Base-by-base conservation (phyloP, 192 early-diverging fungal genomes). In the Coemansia sp. region DNA sequence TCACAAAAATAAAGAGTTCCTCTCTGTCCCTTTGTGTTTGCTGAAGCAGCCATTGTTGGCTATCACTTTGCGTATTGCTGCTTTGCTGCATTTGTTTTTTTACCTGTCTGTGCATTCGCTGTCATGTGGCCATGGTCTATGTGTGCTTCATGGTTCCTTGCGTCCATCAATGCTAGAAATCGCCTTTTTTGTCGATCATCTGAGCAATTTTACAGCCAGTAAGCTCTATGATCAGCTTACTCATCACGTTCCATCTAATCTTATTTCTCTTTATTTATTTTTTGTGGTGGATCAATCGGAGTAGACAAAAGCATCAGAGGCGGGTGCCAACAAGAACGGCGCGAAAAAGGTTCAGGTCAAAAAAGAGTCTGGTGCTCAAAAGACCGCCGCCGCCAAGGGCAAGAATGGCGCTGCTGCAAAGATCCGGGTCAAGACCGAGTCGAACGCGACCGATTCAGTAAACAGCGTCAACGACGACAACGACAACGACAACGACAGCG, bases 401-500 rank as follows among this genome's bases (percentile, higher is more conserved):
- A 80, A 64, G 22, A 52, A 51, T 22, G 40, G 61, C 7, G 56
- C 62, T 22, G 63, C 66, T 56, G 69, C 72, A 58, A 81, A 81
- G 63, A 66, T 69, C 22, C 55, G 56, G 7, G 59, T 81, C 62
- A 81, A 81, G 67, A 55, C 66, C 28, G 78, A 81, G 67, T 72
- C 78, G 10, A 60, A 69, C 30, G 56, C 59, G 5, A 52, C 65
- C 11, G 58, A 36, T 25, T 33, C 56, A 1, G 69, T 71, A 30
- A 45, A 63, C 38, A 68, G 70, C 45, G 70, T 61, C 63, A 81
- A 73, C 69, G 78, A 71, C 36, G 66, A 32, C 11, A 72, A 71
- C 36, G 66, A 32, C 11, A 72, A 71, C 36, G 66, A 32, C 11
- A 72, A 71, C 36, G 66, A 32, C 11, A 72, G 66, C 65, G 73